phyloP scores from a whole-genome alignment of 176 grass and related monocot genomes.

The Oryza rufipogon region DNA sequence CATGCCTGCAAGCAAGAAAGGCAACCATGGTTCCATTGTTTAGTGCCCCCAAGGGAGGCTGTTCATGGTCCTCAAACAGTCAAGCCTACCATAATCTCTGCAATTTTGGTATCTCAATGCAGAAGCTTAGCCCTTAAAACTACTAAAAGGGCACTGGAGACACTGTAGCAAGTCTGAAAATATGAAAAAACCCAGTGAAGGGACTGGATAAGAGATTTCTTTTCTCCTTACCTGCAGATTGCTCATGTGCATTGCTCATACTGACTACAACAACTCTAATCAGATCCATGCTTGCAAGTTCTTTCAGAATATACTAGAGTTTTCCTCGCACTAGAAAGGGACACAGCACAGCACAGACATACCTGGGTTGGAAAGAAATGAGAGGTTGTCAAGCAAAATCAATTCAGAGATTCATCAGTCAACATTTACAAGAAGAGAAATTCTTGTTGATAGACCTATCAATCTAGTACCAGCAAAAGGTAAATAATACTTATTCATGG shows the following conservation, averaged over 20 bases:
- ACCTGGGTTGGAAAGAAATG: conserved; percentile 27
- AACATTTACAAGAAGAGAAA: conserved; percentile 14
- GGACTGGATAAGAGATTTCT: conserved; percentile 15
- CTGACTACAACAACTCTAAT: conserved; percentile 35
- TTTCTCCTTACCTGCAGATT: conserved; percentile 37
- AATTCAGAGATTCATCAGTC: not conserved
- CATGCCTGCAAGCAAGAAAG: conserved; percentile 53
- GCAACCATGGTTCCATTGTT: conserved; percentile 41
- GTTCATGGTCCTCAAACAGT: conserved; percentile 49
- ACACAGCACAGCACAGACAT: conserved; percentile 3
- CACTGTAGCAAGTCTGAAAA: conserved; percentile 20
- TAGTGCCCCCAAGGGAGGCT: conserved; percentile 39
- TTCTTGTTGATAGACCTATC: conserved; percentile 8
- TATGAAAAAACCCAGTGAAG: conserved; percentile 26
- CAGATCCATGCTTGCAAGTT: conserved; percentile 48
- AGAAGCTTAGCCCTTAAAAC: conserved; percentile 47
- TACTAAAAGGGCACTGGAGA: conserved; percentile 35
- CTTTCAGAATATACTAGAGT: conserved; percentile 30
- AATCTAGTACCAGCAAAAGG: not conserved
- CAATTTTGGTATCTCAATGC: conserved; percentile 26
- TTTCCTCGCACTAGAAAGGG: conserved; percentile 33
- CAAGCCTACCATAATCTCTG: conserved; percentile 47
- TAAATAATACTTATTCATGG: not conserved
- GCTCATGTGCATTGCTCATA: conserved; percentile 50
- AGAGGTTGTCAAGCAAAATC: not conserved